A percentile compares a stretch with the other conserved stretches of the same genome.
Conservation (phyloP, 129 eudicot species). For the Rutidosis leptorrhynchoides region DNA sequence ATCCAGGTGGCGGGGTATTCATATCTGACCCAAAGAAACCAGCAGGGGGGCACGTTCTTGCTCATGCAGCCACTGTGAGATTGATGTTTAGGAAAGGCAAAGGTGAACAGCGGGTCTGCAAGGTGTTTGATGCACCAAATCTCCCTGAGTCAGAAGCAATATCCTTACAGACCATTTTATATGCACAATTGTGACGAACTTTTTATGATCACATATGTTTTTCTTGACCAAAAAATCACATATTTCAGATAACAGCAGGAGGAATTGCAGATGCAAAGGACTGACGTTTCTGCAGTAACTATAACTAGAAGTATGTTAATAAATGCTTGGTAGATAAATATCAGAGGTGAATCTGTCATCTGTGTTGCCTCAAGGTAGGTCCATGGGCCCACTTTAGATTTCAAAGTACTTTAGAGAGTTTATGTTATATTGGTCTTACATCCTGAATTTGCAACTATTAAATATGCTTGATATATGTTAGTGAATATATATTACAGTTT, state of each 20-base stretch:
- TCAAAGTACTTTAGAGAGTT: too few relatives aligned
- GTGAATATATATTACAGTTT: constrained; percentile 16
- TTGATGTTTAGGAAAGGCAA: constrained; percentile 99
- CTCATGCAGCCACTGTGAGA: constrained; percentile 97
- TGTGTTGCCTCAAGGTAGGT: too few relatives aligned
- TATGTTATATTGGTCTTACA: too few relatives aligned
- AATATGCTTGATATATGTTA: too few relatives aligned
- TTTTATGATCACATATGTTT: constrained; percentile 11
- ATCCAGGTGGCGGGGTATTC: constrained; percentile 91
- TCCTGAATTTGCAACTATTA: too few relatives aligned
- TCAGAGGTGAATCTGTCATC: too few relatives aligned
- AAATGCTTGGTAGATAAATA: constrained; percentile 12
- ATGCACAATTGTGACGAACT: background rate
- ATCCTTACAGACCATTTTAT: constrained; percentile 46
- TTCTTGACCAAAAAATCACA: constrained; percentile 50
- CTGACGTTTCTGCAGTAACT: constrained; percentile 29
- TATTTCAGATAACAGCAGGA: constrained; percentile 96
- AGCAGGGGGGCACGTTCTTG: constrained; percentile 98
- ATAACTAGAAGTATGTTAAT: too few relatives aligned
- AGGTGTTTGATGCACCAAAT: constrained; percentile 98
- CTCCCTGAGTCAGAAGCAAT: constrained; percentile 98
- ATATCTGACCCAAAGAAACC: constrained; percentile 96
- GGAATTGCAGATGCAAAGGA: constrained; percentile 99
- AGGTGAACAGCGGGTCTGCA: constrained; percentile 98
- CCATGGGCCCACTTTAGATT: too few relatives aligned